These are phyloP conservation scores for Solanum stenotomum DNA, from an alignment of 257 asterid species.

Conservation along the genomic window DNA sequence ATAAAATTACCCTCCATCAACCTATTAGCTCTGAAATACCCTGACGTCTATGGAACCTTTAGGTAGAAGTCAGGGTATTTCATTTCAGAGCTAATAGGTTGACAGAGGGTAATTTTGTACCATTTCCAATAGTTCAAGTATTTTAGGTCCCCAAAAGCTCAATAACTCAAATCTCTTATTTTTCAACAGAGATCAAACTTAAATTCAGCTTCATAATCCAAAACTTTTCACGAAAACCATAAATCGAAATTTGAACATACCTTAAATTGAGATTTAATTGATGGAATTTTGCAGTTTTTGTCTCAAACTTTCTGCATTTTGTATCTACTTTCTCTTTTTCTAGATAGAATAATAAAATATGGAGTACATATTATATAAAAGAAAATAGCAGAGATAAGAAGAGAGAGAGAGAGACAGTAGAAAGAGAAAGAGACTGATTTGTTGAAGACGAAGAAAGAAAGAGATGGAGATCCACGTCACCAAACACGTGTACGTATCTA, in stretches of 20 bases:
- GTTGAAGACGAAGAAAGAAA: constrained; percentile 4
- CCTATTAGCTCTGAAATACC: too few species aligned
- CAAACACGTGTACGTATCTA: constrained; percentile 54
- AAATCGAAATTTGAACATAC: background rate
- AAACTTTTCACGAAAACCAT: too few species aligned
- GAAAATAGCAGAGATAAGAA: background rate
- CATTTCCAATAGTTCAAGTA: background rate
- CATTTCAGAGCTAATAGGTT: too few species aligned
- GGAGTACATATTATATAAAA: too few species aligned
- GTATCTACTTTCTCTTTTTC: too few species aligned
- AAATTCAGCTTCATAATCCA: background rate
- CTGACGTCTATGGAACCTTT: too few species aligned
- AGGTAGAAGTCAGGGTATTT: too few species aligned
- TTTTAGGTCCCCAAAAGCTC: background rate
- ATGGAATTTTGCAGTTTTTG: background rate
- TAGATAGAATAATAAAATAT: too few species aligned
- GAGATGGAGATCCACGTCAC: constrained; percentile 78
- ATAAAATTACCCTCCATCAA: too few species aligned
- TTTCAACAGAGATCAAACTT: background rate
- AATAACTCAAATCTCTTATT: background rate
- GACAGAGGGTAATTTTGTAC: too few species aligned
- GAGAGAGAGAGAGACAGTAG: background rate
- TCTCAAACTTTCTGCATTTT: constrained; percentile 10
- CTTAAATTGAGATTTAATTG: background rate
- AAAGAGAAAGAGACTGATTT: background rate